These are phyloP conservation scores for Terana coerulea DNA, from an alignment of 768 basidiomycete species.

Conservation along the genomic window DNA sequence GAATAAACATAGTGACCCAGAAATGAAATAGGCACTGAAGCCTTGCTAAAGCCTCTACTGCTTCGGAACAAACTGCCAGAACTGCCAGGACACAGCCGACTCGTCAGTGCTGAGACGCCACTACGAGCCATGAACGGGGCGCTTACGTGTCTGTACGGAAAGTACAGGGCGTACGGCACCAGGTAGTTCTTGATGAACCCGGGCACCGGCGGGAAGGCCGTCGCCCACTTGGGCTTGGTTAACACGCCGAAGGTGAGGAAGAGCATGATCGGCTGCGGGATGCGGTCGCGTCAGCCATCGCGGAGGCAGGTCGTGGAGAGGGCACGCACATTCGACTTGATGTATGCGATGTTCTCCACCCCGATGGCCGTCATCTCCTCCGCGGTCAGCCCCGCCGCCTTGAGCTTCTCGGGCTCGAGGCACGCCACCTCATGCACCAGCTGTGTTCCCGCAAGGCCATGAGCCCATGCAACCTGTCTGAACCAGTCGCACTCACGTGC, in stretches of 20 bases:
- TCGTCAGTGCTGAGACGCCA: no score
- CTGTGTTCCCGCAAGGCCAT: neutral
- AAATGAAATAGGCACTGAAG: no score
- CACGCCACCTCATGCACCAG: slow-evolving; percentile 12
- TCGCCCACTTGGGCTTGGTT: slow-evolving; percentile 2
- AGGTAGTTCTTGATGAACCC: slow-evolving; percentile 7
- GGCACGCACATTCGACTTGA: no score
- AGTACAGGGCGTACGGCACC: slow-evolving; percentile 4
- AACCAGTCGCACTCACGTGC: slow-evolving; percentile 1
- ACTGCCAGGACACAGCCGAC: no score
- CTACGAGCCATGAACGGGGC: no score
- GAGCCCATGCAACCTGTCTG: neutral
- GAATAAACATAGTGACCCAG: no score
- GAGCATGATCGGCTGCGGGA: slow-evolving; percentile 5
- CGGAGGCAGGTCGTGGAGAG: no score
- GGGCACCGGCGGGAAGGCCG: slow-evolving; percentile 12
- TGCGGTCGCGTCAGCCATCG: no score
- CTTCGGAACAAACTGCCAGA: slow-evolving; percentile 15
- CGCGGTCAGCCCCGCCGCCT: slow-evolving; percentile 10
- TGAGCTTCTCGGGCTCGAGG: slow-evolving; percentile 12
- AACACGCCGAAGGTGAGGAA: slow-evolving; percentile 9
- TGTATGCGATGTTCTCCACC: neutral
- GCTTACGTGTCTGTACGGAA: slow-evolving; percentile 6
- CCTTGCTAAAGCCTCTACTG: no score
- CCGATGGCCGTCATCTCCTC: slow-evolving; percentile 12